These are phyloP conservation scores for Oryza meyeriana DNA, from an alignment of 176 grass and related monocot species.

Conservation along the genomic window DNA sequence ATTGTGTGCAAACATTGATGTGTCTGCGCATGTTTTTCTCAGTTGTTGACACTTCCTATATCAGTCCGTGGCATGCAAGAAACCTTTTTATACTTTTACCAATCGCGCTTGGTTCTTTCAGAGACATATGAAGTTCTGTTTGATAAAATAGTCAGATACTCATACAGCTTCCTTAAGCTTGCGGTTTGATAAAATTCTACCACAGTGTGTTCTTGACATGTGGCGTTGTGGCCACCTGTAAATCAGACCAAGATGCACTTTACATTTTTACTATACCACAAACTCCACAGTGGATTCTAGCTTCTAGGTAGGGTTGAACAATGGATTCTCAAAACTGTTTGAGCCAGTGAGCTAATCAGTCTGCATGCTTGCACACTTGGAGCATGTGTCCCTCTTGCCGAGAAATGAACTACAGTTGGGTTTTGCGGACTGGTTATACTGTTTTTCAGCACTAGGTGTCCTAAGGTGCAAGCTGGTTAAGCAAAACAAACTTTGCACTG, in stretches of 20 bases:
- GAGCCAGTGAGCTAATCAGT: neutral
- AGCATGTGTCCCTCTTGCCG: neutral
- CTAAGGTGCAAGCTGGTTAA: neutral
- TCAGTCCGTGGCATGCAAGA: neutral
- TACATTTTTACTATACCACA: neutral
- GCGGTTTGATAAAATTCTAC: neutral
- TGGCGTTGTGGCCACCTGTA: neutral
- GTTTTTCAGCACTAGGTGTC: neutral
- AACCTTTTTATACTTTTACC: neutral
- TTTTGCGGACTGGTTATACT: neutral
- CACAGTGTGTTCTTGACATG: neutral
- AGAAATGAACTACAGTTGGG: neutral
- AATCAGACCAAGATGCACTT: neutral
- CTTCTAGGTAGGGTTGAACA: neutral
- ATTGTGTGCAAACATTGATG: slow-evolving; percentile 14
- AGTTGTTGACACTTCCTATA: neutral
- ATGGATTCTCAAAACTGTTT: neutral
- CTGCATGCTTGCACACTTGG: neutral
- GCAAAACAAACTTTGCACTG: neutral
- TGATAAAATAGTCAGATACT: neutral
- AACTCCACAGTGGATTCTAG: neutral
- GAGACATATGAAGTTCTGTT: neutral
- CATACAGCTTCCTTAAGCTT: neutral
- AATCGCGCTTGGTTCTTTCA: neutral
- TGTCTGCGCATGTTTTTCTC: slow-evolving; percentile 3